Conservation (phyloP, 108 stramenopile species). For the Craspedostauros australis region DNA sequence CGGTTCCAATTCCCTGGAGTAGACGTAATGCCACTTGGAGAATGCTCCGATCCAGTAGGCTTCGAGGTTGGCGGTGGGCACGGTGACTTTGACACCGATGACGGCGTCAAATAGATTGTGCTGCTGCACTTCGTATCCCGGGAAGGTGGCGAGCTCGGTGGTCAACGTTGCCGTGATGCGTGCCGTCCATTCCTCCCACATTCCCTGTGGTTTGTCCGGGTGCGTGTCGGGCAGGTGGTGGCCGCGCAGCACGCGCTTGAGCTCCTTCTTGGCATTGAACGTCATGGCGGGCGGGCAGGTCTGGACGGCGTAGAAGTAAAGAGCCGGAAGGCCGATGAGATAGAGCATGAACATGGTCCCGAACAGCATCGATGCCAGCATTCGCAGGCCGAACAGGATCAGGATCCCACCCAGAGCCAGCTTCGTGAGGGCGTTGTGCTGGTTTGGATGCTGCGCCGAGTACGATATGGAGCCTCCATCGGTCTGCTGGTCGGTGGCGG, state of each 20-base stretch:
- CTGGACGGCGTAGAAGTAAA: slow-evolving; percentile 45
- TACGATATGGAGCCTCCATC: no score
- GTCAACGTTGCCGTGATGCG: slow-evolving; percentile 52
- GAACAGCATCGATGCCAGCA: not conserved
- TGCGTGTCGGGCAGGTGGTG: slow-evolving; percentile 62
- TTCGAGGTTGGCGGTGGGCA: slow-evolving; percentile 41
- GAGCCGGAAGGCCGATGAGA: slow-evolving; percentile 38
- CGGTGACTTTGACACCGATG: slow-evolving; percentile 31
- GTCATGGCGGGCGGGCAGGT: slow-evolving; percentile 46
- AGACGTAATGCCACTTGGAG: slow-evolving; percentile 39
- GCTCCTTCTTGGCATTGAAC: slow-evolving; percentile 71
- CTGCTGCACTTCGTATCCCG: slow-evolving; percentile 50
- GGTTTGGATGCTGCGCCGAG: no score
- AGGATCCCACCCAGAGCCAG: no score
- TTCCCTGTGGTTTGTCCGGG: slow-evolving; percentile 59
- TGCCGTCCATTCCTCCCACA: slow-evolving; percentile 39
- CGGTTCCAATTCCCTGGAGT: slow-evolving; percentile 4
- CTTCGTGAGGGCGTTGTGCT: no score
- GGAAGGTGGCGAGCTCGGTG: slow-evolving; percentile 54
- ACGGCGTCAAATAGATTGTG: slow-evolving; percentile 35
- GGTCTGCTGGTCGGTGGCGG: no score
- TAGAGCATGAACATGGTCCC: slow-evolving; percentile 5
- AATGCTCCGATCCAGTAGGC: slow-evolving; percentile 69
- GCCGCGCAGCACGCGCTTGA: slow-evolving; percentile 70
- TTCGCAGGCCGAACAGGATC: not conserved